Conservation (phyloP, 2,329 filamentous ascomycete species). For the Taxawa tesnikishii region DNA sequence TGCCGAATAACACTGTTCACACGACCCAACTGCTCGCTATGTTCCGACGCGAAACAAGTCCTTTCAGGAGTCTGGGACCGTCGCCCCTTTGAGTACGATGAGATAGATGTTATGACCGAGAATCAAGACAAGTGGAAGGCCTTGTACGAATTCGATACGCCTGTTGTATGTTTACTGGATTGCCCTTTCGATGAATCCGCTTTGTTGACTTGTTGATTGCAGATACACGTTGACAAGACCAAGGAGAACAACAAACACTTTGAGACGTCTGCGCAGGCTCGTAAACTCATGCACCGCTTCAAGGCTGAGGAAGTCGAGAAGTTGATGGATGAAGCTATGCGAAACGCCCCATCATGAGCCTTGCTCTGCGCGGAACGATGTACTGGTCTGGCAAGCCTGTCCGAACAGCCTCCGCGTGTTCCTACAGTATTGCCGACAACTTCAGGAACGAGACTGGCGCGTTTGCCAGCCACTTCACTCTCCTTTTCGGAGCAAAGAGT, state of each 20-base stretch:
- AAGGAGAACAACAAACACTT: conserved; percentile 39
- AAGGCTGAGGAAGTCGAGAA: conserved; percentile 51
- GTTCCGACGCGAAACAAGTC: conserved; percentile 53
- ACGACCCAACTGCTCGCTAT: conserved; percentile 59
- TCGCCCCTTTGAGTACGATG: conserved; percentile 54
- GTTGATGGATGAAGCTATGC: conserved; percentile 51
- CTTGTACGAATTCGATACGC: conserved; percentile 71
- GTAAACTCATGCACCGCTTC: conserved; percentile 71
- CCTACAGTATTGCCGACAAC: too few relatives aligned
- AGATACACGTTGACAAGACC: conserved; percentile 52
- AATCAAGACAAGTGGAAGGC: conserved; percentile 55
- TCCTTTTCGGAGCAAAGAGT: too few relatives aligned
- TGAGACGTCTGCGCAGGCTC: conserved; percentile 43
- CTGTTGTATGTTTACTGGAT: conserved; percentile 45
- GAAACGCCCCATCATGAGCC: conserved; percentile 8
- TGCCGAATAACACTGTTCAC: conserved; percentile 63
- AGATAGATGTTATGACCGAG: conserved; percentile 56
- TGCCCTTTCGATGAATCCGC: background rate
- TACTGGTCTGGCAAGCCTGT: too few relatives aligned
- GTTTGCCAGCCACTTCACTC: too few relatives aligned
- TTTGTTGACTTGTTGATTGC: background rate
- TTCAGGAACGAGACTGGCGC: too few relatives aligned
- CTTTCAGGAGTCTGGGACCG: conserved; percentile 56
- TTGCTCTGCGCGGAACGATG: background rate
- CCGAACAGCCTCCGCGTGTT: too few relatives aligned